Conservation (phyloP, 2,329 filamentous ascomycete species). For the Cryphonectria parasitica region DNA sequence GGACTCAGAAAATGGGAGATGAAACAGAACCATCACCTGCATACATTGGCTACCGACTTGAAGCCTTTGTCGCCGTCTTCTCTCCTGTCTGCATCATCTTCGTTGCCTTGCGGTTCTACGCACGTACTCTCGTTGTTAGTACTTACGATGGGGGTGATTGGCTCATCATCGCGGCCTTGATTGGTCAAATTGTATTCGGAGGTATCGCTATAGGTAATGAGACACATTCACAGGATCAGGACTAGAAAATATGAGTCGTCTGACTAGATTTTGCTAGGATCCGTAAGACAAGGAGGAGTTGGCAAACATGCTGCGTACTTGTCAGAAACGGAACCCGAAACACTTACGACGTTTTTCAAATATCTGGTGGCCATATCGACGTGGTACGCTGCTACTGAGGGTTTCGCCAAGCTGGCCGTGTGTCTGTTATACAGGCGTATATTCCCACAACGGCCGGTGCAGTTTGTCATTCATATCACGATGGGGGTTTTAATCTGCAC, state of each 20-base stretch:
- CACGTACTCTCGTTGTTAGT: conserved; percentile 1
- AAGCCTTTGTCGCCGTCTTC: neutral
- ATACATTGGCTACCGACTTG: conserved; percentile 7
- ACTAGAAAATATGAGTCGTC: neutral
- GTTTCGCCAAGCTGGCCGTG: conserved; percentile 32
- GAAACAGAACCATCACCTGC: neutral
- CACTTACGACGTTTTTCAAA: conserved; percentile 29
- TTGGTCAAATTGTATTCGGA: conserved; percentile 11
- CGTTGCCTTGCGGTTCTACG: conserved; percentile 2
- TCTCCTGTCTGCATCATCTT: neutral
- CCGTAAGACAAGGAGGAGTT: neutral
- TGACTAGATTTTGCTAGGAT: neutral
- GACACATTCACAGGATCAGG: neutral
- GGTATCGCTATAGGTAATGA: conserved; percentile 14
- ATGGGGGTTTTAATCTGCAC: conserved; percentile 1
- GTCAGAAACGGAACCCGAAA: neutral
- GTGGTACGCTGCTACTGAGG: conserved; percentile 31
- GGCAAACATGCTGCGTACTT: conserved; percentile 2
- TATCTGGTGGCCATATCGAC: conserved; percentile 31
- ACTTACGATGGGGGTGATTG: neutral
- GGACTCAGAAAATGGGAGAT: neutral
- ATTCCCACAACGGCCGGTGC: conserved; percentile 28
- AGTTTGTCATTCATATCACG: conserved; percentile 25
- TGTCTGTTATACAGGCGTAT: conserved; percentile 31
- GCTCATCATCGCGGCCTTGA: neutral